Evolutionary conservation across 2,329 filamentous ascomycete species (phyloP).

Genomic region (Fusarium verticillioides): DNA sequence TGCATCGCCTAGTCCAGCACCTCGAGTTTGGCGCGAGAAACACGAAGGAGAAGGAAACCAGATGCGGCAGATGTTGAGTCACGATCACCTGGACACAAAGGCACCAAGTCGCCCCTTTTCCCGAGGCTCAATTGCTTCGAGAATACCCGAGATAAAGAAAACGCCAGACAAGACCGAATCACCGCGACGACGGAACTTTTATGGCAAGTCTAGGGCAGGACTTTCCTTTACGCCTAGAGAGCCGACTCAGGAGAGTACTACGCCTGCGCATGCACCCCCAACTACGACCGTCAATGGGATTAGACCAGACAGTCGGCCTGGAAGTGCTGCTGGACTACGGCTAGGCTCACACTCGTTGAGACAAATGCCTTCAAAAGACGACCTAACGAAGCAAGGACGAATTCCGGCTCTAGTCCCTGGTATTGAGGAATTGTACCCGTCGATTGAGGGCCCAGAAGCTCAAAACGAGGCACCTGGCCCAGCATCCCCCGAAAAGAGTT

Average conservation of each 20-base stretch:
- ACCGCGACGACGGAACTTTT: slow-evolving; percentile 35
- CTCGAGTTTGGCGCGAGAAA: slow-evolving; percentile 55
- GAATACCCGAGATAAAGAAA: slow-evolving; percentile 27
- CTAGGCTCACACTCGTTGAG: slow-evolving; percentile 25
- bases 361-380: slow-evolving; percentile 39
- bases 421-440: slow-evolving; percentile 52
- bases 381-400: slow-evolving; percentile 43
- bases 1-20: slow-evolving; percentile 64
- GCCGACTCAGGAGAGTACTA: slow-evolving; percentile 14
- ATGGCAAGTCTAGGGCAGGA: slow-evolving; percentile 41
- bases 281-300: slow-evolving; percentile 13
- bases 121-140: slow-evolving; percentile 41
- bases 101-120: slow-evolving; percentile 38
- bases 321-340: slow-evolving; percentile 14
- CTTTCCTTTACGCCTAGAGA: slow-evolving; percentile 37
- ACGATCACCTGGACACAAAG: slow-evolving; percentile 48
- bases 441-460: slow-evolving; percentile 44
- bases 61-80: slow-evolving; percentile 44
- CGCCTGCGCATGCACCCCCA: background rate
- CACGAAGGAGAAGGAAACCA: slow-evolving; percentile 48
- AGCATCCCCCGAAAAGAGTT: slow-evolving; percentile 62
- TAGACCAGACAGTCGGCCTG: slow-evolving; percentile 8
- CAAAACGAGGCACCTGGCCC: slow-evolving; percentile 1
- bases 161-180: slow-evolving; percentile 36
- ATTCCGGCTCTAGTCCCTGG: slow-evolving; percentile 54